Evolutionary conservation across 345 rosid genomes (phyloP), one percentile per base, ranked within the genome.

Genomic region (Ricinus communis): DNA sequence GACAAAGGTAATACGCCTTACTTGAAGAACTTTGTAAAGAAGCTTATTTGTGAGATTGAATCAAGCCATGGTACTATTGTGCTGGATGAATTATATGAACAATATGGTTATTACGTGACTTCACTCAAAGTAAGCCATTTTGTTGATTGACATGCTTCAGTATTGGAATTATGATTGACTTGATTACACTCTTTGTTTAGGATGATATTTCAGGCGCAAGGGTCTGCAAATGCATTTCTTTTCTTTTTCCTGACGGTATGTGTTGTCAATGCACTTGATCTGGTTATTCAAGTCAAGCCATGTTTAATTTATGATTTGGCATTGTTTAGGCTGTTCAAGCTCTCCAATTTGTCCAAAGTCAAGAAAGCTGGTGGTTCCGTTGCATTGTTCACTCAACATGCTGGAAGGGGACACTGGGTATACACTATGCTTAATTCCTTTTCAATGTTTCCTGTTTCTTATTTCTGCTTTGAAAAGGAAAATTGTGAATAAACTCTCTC

Each of bases 361-460:
- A 2, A 65, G 73, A 72, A 90, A 86, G 43, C 69, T 94, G 71
- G 74, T 80, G 76, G 71, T 94, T 80, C 82, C 84, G 0, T 70
- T 94, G 52, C 82, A 73, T 25, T 91, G 98, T 79, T 91, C 93
- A 21, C 87, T 87, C 56, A 88, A 91, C 81, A 90, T 91, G 91
- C 92, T 91, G 69, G 91, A 88, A 85, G 97, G 98, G 74, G 98
- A 90, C 80, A 91, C 93, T 0, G 91, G 96, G 96, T 90, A 79
- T 43, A 1, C 47, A 43, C 12, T 43, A 43, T 59, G 84, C 46
- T 43, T 76, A 54, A 51, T 13, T 38, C 30, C 54, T 66, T 28
- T 16, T n/a, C n/a, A n/a, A n/a, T 76, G 53, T 18, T 2, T 9
- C 18, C 5, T 24, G 36, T n/a, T 21, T 54, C 13, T 43, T 43